These are phyloP conservation scores for Paramyrothecium sp. DNA, from an alignment of 2,329 filamentous ascomycete genomes.

Conservation along the genomic window DNA sequence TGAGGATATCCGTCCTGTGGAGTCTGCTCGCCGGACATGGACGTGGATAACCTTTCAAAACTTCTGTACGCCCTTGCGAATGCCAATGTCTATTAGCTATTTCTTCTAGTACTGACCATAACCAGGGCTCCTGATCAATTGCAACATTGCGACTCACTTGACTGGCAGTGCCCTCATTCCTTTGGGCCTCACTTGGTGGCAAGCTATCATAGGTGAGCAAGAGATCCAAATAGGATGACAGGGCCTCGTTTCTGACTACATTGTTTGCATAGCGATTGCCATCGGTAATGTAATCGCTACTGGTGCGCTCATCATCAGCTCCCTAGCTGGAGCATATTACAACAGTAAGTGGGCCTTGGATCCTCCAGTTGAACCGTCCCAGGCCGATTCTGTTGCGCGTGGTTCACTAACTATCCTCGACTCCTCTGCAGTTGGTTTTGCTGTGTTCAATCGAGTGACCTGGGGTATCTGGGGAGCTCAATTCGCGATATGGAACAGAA, in stretches of 20 bases:
- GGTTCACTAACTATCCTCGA: not conserved
- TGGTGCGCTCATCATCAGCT: conserved; percentile 37
- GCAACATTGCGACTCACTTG: conserved; percentile 39
- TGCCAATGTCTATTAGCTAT: not conserved
- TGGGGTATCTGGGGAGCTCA: conserved; percentile 42
- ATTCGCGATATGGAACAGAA: conserved; percentile 40
- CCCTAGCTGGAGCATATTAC: conserved; percentile 39
- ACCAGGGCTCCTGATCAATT: conserved; percentile 45
- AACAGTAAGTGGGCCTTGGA: conserved; percentile 27
- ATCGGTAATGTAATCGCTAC: conserved; percentile 38
- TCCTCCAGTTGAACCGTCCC: not conserved
- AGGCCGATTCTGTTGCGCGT: not conserved
- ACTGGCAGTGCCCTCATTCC: conserved; percentile 40
- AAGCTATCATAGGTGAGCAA: conserved; percentile 35
- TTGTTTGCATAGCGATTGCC: conserved; percentile 23
- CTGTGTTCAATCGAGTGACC: conserved; percentile 33
- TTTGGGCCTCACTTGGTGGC: conserved; percentile 39
- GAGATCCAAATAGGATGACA: not conserved
- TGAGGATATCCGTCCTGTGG: conserved; percentile 49
- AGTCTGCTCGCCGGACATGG: conserved; percentile 40
- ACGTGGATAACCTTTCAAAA: conserved; percentile 40
- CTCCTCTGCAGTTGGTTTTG: conserved; percentile 30
- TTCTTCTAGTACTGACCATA: conserved; percentile 1
- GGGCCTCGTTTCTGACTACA: not conserved
- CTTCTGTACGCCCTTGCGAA: conserved; percentile 31